Base-by-base conservation (phyloP, 768 basidiomycete genomes). In the Leccinum longicurvipes region DNA sequence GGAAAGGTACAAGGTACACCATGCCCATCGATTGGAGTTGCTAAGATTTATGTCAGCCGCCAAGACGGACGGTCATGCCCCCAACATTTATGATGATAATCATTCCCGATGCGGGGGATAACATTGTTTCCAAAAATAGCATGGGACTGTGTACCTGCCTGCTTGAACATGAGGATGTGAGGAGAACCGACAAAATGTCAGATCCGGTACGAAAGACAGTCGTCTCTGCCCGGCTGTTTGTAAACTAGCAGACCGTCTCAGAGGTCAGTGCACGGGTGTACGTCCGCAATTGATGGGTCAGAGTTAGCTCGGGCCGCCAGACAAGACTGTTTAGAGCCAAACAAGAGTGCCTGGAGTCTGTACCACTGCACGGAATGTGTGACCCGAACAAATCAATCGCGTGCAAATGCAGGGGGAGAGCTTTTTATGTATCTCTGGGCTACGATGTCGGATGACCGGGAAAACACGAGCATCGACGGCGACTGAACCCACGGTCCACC, bases 371-470 rank as follows among this genome's bases (percentile, higher is more conserved):
- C n/a, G 4, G 36, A 11, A 9, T 8, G 15, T 11, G 39, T 21
- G 12, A 21, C 11, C 41, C 21, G 21, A 21, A 42, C 21, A 11
- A 42, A 42, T 28, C 39, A 45, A 10, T 28, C 41, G 19, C 45
- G 17, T 25, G 24, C 15, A 17, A 25, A 17, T 10, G 15, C 27
- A 47, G 12, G 9, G 6, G 3, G 25, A 28, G 12, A 54, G 25
- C 24, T 14, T 27, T 19, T 39, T 9, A 39, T 39, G 15, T 39
- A 6, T 24, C 31, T 15, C 31, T 27, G 25, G 34, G 28, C 32
- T 45, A 47, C 6, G 31, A 54, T 39, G 51, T 32, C 39, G 39
- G 10, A 57, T 57, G 34, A 57, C 27, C 7, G 27, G 3, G 55
- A 46, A 32, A 46, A 23, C 19, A 19, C 34, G 27, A 56, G n/a